Evolutionary conservation across 2,329 filamentous ascomycete genomes (phyloP).

Genomic region (Diaporthe vexans): DNA sequence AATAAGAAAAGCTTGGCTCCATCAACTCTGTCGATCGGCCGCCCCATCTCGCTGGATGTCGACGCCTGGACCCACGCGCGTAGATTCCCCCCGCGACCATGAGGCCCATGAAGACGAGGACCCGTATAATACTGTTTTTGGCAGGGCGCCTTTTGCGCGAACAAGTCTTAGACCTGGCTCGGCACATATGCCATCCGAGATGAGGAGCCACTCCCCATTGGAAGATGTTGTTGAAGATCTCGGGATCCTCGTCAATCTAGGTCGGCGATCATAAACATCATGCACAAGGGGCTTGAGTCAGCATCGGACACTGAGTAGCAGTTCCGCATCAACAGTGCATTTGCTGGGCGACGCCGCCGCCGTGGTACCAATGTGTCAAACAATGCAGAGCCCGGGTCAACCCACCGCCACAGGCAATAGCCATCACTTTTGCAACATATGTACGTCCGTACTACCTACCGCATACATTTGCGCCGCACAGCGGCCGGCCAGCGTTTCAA

Average conservation of each 20-base stretch:
- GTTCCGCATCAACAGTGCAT: conserved; percentile 8
- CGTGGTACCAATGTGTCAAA: conserved; percentile 33
- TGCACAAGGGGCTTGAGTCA: conserved; percentile 33
- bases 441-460: neutral
- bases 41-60: conserved; percentile 18
- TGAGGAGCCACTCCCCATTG: conserved; percentile 31
- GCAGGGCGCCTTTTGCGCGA: neutral
- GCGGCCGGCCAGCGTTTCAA: neutral
- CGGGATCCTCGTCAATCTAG: conserved; percentile 29
- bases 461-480: neutral
- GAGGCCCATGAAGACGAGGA: neutral
- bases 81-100: neutral
- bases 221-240: conserved; percentile 21
- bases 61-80: conserved; percentile 1
- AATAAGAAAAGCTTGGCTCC: conserved; percentile 5
- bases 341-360: conserved; percentile 9
- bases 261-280: conserved; percentile 28
- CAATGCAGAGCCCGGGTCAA: neutral
- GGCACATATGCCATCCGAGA: conserved; percentile 39
- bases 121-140: neutral
- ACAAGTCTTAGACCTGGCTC: conserved; percentile 28
- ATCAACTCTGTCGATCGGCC: conserved; percentile 11
- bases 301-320: conserved; percentile 22
- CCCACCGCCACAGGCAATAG: neutral
- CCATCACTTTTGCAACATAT: neutral